These are phyloP conservation scores for Solanum bulbocastanum DNA, from an alignment of 257 asterid genomes.

Conservation along the genomic window DNA sequence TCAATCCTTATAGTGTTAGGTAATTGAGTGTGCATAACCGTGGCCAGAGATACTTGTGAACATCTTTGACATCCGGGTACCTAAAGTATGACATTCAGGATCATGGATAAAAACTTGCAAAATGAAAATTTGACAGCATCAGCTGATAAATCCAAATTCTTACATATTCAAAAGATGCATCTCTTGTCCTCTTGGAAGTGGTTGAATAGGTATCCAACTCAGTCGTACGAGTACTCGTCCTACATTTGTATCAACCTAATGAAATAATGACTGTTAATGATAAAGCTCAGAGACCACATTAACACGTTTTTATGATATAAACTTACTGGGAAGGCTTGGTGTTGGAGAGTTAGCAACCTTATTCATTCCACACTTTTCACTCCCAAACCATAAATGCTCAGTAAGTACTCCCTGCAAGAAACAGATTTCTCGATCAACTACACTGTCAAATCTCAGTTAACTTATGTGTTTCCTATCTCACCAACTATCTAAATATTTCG, in stretches of 20 bases:
- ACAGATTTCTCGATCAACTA: background rate
- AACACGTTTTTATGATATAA: background rate
- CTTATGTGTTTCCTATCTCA: background rate
- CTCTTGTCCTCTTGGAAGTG: constrained; percentile 31
- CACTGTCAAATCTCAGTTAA: background rate
- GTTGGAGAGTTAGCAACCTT: constrained; percentile 45
- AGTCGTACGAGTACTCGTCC: constrained; percentile 42
- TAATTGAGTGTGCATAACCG: constrained; percentile 10
- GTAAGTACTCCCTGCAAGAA: constrained; percentile 40
- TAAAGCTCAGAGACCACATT: background rate
- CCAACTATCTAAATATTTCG: background rate
- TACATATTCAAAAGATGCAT: constrained; percentile 42
- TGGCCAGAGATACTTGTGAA: constrained; percentile 55
- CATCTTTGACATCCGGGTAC: constrained; percentile 30
- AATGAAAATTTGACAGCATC: background rate
- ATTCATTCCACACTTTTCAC: constrained; percentile 63
- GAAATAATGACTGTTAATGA: background rate
- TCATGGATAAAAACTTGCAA: background rate
- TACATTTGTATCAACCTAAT: constrained; percentile 56
- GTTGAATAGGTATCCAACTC: constrained; percentile 59
- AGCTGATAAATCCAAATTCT: background rate
- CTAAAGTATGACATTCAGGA: constrained; percentile 7
- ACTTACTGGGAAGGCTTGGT: constrained; percentile 56
- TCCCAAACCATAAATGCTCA: constrained; percentile 43
- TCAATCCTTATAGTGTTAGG: constrained; percentile 15